These are phyloP conservation scores for Boletus pseudo-olivaceus DNA, from an alignment of 768 basidiomycete genomes.

Conservation along the genomic window DNA sequence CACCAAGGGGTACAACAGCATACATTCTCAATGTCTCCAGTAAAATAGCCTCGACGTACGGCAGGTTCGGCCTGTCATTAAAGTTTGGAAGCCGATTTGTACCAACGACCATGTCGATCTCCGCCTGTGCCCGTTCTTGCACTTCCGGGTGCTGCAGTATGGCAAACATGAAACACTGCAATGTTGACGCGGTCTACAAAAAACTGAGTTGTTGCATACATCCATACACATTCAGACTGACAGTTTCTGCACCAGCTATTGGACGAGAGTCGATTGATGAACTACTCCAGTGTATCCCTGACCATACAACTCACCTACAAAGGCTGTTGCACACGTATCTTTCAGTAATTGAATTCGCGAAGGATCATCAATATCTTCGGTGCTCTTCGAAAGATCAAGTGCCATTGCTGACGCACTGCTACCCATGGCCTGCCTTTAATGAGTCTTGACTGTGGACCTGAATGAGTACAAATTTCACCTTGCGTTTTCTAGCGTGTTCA, in stretches of 20 bases:
- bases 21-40: slow-evolving; percentile 24
- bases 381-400: slow-evolving; percentile 3
- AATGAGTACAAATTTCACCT: slow-evolving; percentile 1
- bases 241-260: slow-evolving; percentile 21
- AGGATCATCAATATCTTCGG: neutral
- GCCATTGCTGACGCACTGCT: slow-evolving; percentile 13
- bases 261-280: neutral
- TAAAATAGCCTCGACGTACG: slow-evolving; percentile 28
- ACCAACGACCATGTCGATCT: slow-evolving; percentile 31
- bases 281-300: neutral
- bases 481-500: slow-evolving; percentile 8
- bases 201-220: neutral
- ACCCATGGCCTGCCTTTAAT: slow-evolving; percentile 8
- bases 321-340: slow-evolving; percentile 9
- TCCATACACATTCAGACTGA: neutral
- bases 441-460: neutral
- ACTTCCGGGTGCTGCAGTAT: slow-evolving; percentile 32
- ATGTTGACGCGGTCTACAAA: slow-evolving; percentile 6
- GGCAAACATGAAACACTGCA: slow-evolving; percentile 29
- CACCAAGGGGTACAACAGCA: slow-evolving; percentile 16
- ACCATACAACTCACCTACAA: slow-evolving; percentile 13
- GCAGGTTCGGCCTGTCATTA: slow-evolving; percentile 21
- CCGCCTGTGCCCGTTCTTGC: slow-evolving; percentile 30
- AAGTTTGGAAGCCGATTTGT: slow-evolving; percentile 24
- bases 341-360: slow-evolving; percentile 11